Percentiles rank a stretch among this genome's conserved stretches.
These are phyloP conservation scores for Tolypocladium guangdongense DNA, from an alignment of 2,329 filamentous ascomycete genomes.

Conservation along the genomic window DNA sequence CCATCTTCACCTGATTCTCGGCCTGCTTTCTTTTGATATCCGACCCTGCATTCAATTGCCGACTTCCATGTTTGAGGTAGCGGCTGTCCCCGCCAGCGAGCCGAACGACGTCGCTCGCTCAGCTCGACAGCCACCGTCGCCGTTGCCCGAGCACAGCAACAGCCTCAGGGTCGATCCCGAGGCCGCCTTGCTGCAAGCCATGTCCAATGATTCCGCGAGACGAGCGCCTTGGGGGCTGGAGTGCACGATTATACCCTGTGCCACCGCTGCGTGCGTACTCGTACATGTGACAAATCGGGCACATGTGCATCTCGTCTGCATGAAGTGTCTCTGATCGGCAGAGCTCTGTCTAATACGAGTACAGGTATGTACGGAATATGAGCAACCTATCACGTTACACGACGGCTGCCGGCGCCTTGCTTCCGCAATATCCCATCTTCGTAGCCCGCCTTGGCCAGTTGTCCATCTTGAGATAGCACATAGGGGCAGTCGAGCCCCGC, in stretches of 20 bases:
- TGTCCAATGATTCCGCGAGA: background rate
- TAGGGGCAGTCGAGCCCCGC: background rate
- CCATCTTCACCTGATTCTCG: no score
- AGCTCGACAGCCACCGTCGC: background rate
- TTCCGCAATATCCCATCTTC: background rate
- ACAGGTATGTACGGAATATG: no score
- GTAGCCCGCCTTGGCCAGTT: background rate
- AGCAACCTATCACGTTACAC: background rate
- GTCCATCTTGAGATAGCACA: background rate
- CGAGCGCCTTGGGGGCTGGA: background rate
- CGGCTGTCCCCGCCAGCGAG: background rate
- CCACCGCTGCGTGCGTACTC: background rate
- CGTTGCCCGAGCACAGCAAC: background rate
- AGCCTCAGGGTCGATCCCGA: background rate
- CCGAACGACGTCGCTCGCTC: background rate
- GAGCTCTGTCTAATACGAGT: background rate
- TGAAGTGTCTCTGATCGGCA: background rate
- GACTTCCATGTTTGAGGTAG: background rate
- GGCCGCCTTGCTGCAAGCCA: background rate
- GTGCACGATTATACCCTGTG: background rate
- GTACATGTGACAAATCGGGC: background rate
- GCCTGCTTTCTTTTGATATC: background rate
- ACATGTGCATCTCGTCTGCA: background rate
- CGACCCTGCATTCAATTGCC: background rate
- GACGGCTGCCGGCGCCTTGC: background rate